A percentile compares a stretch with the other conserved stretches of the same genome.
phyloP scores from a whole-genome alignment of 768 basidiomycete species.

The Saitozyma sp. region DNA sequence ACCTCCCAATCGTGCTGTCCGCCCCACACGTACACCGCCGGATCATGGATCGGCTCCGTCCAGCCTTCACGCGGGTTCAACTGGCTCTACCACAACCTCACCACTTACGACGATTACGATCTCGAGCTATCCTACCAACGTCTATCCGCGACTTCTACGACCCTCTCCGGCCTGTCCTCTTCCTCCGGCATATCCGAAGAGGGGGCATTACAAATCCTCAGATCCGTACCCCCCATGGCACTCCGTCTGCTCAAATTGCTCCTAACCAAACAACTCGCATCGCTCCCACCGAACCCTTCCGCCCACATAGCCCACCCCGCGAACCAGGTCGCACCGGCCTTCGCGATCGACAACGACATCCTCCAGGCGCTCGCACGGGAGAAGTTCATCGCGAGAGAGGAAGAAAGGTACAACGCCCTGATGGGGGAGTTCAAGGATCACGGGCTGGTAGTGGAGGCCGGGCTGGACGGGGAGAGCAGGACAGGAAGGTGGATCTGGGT shows the following conservation, averaged over 20 bases:
- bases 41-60: constrained; percentile 55
- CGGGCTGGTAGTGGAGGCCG: constrained; percentile 65
- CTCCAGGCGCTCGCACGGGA: constrained; percentile 63
- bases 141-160: constrained; percentile 27
- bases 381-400: constrained; percentile 84
- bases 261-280: constrained; percentile 67
- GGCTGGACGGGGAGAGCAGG: constrained; percentile 55
- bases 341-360: constrained; percentile 56
- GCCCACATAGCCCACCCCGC: constrained; percentile 56
- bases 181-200: constrained; percentile 58
- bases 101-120: constrained; percentile 80
- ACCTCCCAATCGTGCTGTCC: constrained; percentile 49
- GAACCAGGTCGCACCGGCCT: constrained; percentile 67
- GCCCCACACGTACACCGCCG: constrained; percentile 27
- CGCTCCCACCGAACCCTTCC: constrained; percentile 54
- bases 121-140: constrained; percentile 61
- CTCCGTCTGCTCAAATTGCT: constrained; percentile 77
- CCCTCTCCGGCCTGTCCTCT: constrained; percentile 42
- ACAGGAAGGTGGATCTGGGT: constrained; percentile 75
- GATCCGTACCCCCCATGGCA: constrained; percentile 82
- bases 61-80: constrained; percentile 45
- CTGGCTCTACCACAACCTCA: constrained; percentile 72
- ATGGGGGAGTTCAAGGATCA: constrained; percentile 92
- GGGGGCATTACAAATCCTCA: constrained; percentile 77
- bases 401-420: constrained; percentile 75